Evolutionary conservation across 768 basidiomycete genomes (phyloP), one percentile per base, ranked within the genome.

Genomic region (Agrocybe praecox): DNA sequence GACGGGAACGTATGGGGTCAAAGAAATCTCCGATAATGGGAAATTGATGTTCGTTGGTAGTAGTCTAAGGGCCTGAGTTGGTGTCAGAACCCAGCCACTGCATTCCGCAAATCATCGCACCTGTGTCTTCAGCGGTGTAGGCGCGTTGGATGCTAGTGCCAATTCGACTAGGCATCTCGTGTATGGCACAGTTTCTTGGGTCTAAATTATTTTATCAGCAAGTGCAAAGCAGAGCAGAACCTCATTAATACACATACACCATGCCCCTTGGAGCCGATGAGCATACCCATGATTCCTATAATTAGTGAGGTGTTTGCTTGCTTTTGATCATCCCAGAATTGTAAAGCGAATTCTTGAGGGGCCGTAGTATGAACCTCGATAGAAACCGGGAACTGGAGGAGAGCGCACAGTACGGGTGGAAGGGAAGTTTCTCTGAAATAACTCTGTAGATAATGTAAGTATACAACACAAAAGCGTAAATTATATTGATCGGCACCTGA

Each of bases 301-400:
- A 93, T 84, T n/a, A 94, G 73, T 0, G 82, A 79, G 1, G 88
- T 85, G 66, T 97, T 98, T 21, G 82, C 73, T n/a, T 82, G 73
- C 71, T 98, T 99, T 69, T 94, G 91, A 42, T 87, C 82, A 62
- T 96, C 93, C 97, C 97, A 99, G 71, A 94, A 94, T 69, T 99
- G 97, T 45, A 98, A 74, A 1, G 95, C 89, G 71, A 98, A 98
- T 60, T 92, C 89, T 69, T 97, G 92, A 1, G 88, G 90, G n/a
- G 82, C 80, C 6, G 76, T 65, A 52, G 84, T 81, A 53, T 82
- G 79, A 22, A 82, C 69, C 29, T 82, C 81, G 1, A 91, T 70
- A 46, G 77, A 80, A 24, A 84, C 80, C 26, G 89, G 90, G 70
- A 88, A 94, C 46, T 85, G 86, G 44, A 90, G 80, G 21, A 89